Base-by-base conservation (phyloP, 2,329 filamentous ascomycete genomes). In the Arachnomyces sp. region DNA sequence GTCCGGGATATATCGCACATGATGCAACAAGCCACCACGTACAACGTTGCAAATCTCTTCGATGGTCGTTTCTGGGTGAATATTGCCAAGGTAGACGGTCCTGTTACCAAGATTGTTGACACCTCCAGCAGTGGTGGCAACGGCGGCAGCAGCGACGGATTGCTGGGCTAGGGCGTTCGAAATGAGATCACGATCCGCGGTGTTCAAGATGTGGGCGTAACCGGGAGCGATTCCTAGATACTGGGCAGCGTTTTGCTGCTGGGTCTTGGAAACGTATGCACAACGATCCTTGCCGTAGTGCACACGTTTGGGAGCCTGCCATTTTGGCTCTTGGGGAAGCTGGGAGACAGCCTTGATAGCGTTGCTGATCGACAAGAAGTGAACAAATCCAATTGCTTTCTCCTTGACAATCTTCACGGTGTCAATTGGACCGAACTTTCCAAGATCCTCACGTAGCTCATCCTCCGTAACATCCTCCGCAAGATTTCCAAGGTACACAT, bases 1-100 rank as follows among this genome's bases (percentile, higher is more conserved):
- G 71, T 98, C 92, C 5, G 92, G 92, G 54, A 98, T 98, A 67
- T 96, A 98, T 53, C 92, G 87, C 63, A 98, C 94, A 64, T 98
- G 92, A 64, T 98, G 92, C 54, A 98, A 74, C 49, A 98, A 76
- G 54, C 92, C 92, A 43, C 92, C 92, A 49, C 92, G 81, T 38
- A 98, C 92, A 42, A 98, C 92, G 58, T 98, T 98, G 76, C 92
- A 98, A 61, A 98, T 98, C 69, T 98, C 92, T 69, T 98, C 92
- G 53, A 96, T 94, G 2, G 90, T 96, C 1, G 92, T 98, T 69
- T 98, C 92, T 0, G 92, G 92, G 63, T 98, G 92, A 50, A 98
- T 98, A 66, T 98, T 98, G 53, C 92, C 92, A 5, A 98, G 76
- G 61, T 98, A 98, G 49, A 98, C 94, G 32, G 92, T 98, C 48